phyloP scores from a whole-genome alignment of 495 filamentous ascomycete species.

The Aspergillus steynii region DNA sequence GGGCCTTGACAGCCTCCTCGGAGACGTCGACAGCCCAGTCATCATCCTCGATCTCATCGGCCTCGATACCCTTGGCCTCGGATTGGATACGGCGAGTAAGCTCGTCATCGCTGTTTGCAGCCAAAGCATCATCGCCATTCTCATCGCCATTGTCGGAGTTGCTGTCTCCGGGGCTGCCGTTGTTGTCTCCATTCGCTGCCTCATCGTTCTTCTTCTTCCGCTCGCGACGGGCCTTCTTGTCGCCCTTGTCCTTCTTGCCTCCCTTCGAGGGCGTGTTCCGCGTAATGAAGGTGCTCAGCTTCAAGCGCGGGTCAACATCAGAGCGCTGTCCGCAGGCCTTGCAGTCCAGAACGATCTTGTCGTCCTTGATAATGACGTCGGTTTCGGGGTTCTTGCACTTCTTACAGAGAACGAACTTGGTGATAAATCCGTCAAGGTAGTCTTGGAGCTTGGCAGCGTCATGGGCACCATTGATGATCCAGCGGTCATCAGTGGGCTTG shows the following conservation, averaged over 20 bases:
- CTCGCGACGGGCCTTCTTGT: slow-evolving; percentile 76
- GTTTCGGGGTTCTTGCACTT: slow-evolving; percentile 99
- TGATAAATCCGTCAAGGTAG: slow-evolving; percentile 96
- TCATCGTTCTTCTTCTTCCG: slow-evolving; percentile 64
- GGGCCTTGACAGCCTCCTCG: slow-evolving; percentile 90
- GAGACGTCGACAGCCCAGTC: slow-evolving; percentile 96
- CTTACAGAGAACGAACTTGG: slow-evolving; percentile 97
- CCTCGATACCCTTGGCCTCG: slow-evolving; percentile 73
- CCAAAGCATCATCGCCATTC: slow-evolving; percentile 68
- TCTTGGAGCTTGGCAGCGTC: slow-evolving; percentile 95
- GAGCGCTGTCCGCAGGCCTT: slow-evolving; percentile 95
- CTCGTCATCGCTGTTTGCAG: slow-evolving; percentile 88
- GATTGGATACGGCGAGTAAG: slow-evolving; percentile 86
- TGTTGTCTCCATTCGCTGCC: slow-evolving; percentile 62
- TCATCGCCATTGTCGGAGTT: slow-evolving; percentile 65
- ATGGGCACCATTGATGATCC: slow-evolving; percentile 99
- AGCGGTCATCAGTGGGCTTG: slow-evolving; percentile 94
- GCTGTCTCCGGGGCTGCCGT: slow-evolving; percentile 71
- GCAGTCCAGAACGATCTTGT: slow-evolving; percentile 88
- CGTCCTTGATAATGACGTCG: slow-evolving; percentile 90
- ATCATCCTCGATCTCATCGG: slow-evolving; percentile 70
- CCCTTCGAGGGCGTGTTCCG: slow-evolving; percentile 89
- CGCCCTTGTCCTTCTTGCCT: slow-evolving; percentile 93
- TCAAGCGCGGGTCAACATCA: slow-evolving; percentile 87
- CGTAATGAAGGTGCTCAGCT: slow-evolving; percentile 95